Evolutionary conservation across 2,329 filamentous ascomycete species (phyloP), one percentile per base, ranked within the genome.

Genomic region (Fusarium pseudoanthophilum): DNA sequence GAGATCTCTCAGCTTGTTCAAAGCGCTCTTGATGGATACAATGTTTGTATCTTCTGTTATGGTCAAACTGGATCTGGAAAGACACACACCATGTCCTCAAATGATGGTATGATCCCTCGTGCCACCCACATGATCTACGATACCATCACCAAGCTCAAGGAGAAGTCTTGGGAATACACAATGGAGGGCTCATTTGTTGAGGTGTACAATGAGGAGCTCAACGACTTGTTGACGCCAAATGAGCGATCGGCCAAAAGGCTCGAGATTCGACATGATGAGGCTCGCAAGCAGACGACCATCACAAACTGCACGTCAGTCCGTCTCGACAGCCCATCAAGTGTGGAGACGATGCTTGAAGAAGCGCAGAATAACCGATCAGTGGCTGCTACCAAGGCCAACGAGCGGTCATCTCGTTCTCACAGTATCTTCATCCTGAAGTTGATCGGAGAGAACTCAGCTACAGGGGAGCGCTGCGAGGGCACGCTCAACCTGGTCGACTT

Each of bases 1-100:
- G 96, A 99, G 80, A 98, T 98, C 79, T 97, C 94, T 64, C 96
- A 99, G 80, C 89, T 99, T 39, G 95, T 99, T 3, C 96, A 99
- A 83, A 97, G 94, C 76, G 96, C 97, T 0, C 87, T 99, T 43
- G 96, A 99, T 79, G 96, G 96, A 3, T 99, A 97, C 85, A 99
- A 98, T 76, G 96, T 99, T 58, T 98, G 95, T 83, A 98, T 99
- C 72, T 97, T 99, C 84, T 98, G 95, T 80, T 99, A 99, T 79
- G 96, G 96, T 48, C 96, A 99, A 82, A 99, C 96, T 0, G 96
- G 96, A 7, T 96, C 95, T 24, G 96, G 96, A 68, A 99, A 99
- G 86, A 99, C 96, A 0, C 93, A 92, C 80, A 98, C 96, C 8
- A 99, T 99, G 96, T 97, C 93, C 15, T 93, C 92, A 2, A 83